phyloP scores from a whole-genome alignment of 2,329 filamentous ascomycete species.

The Trichocomaceae sp. region DNA sequence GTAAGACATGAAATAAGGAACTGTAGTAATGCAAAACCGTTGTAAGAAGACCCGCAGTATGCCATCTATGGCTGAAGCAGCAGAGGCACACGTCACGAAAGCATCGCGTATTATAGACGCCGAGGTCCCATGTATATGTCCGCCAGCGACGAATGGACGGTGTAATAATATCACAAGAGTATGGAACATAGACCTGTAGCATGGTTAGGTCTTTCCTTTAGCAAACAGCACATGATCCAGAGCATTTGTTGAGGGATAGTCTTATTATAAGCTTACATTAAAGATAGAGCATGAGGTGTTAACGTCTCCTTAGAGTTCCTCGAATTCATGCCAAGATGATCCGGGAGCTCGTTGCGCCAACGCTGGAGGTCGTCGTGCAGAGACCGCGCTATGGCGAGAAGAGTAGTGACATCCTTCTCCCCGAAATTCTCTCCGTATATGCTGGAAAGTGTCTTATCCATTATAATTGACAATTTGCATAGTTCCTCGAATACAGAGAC shows the following conservation, averaged over 20 bases:
- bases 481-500: slow-evolving; percentile 10
- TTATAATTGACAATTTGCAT: slow-evolving; percentile 6
- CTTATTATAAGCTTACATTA: slow-evolving; percentile 1
- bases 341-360: slow-evolving; percentile 6
- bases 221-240: neutral
- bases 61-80: slow-evolving; percentile 33
- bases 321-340: neutral
- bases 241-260: neutral
- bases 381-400: slow-evolving; percentile 1
- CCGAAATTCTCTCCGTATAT: slow-evolving; percentile 9
- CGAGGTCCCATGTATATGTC: slow-evolving; percentile 4
- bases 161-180: slow-evolving; percentile 18
- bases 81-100: slow-evolving; percentile 27
- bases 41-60: slow-evolving; percentile 31
- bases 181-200: slow-evolving; percentile 7
- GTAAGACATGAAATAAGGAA: slow-evolving; percentile 47
- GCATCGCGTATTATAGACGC: slow-evolving; percentile 20
- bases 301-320: neutral
- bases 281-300: slow-evolving; percentile 6
- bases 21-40: slow-evolving; percentile 37
- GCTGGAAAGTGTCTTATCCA: slow-evolving; percentile 8
- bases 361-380: slow-evolving; percentile 1
- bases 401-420: neutral
- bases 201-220: neutral
- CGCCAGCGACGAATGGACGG: slow-evolving; percentile 12